phyloP scores from a whole-genome alignment of 139 green algal species.

The Bryopsis sp. region DNA sequence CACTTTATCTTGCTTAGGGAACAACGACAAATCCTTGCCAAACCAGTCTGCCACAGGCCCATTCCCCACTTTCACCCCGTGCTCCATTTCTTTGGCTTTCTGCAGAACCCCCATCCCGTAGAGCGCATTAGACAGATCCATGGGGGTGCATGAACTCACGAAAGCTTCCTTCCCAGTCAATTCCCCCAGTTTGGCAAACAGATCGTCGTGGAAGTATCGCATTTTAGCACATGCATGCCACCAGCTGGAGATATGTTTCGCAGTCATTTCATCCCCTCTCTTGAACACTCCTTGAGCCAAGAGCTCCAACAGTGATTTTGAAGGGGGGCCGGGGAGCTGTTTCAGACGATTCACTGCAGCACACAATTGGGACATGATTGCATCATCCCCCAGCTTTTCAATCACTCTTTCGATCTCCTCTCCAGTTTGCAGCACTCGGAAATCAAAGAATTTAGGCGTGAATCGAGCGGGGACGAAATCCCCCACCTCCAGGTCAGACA shows the following conservation, averaged over 20 bases:
- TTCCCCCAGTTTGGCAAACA: background rate
- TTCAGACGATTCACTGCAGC: conserved; percentile 4
- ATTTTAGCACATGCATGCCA: background rate
- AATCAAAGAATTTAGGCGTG: conserved; percentile 3
- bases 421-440: background rate
- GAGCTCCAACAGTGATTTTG: background rate
- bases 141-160: background rate
- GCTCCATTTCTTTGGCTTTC: background rate
- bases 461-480: too few relatives aligned
- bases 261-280: background rate
- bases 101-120: background rate
- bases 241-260: background rate
- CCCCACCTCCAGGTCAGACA: too few relatives aligned
- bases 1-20: background rate
- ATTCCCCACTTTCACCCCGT: background rate
- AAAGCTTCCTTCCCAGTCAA: background rate
- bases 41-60: background rate
- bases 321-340: background rate
- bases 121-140: background rate
- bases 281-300: background rate
- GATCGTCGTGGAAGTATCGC: background rate
- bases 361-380: background rate
- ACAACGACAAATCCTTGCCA: background rate
- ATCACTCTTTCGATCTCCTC: background rate
- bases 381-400: background rate